Percentiles rank a stretch among this genome's conserved stretches.
These are phyloP conservation scores for Echinosophora koreensis DNA, from an alignment of 306 rosid genomes.

Conservation along the genomic window DNA sequence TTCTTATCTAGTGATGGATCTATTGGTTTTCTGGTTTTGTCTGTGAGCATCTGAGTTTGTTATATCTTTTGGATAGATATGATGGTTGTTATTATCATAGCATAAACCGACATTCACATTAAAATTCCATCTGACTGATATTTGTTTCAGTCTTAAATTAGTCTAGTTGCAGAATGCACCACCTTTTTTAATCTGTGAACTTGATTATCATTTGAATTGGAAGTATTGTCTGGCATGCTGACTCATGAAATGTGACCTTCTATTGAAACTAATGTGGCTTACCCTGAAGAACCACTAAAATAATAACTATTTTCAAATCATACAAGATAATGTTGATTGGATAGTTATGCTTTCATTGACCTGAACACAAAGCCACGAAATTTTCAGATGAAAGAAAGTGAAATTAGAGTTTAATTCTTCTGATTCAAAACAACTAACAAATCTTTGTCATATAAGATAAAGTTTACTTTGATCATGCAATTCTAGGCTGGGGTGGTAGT, in stretches of 20 bases:
- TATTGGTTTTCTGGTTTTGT: neutral
- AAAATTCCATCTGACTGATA: neutral
- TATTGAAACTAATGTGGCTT: constrained; percentile 1
- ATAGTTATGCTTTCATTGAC: constrained; percentile 17
- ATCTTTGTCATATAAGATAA: constrained; percentile 2
- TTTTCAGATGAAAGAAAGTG: constrained; percentile 2
- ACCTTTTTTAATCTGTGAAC: constrained; percentile 7
- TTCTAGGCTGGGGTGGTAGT: neutral
- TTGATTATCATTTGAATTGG: neutral
- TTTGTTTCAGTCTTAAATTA: neutral
- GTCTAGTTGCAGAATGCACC: neutral
- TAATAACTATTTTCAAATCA: constrained; percentile 1
- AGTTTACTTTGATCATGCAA: neutral
- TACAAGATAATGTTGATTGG: constrained; percentile 4
- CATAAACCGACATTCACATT: neutral
- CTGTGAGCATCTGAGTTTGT: constrained; percentile 1
- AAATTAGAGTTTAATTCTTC: constrained; percentile 2
- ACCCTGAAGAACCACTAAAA: neutral
- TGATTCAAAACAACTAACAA: constrained; percentile 3
- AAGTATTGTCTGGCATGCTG: neutral
- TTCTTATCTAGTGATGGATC: neutral
- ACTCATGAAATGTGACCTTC: neutral
- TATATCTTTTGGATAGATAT: constrained; percentile 6
- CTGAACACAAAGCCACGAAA: neutral
- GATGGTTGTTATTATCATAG: constrained; percentile 4